phyloP scores from a whole-genome alignment of 495 filamentous ascomycete species.

The Penicillium ochrochloron region DNA sequence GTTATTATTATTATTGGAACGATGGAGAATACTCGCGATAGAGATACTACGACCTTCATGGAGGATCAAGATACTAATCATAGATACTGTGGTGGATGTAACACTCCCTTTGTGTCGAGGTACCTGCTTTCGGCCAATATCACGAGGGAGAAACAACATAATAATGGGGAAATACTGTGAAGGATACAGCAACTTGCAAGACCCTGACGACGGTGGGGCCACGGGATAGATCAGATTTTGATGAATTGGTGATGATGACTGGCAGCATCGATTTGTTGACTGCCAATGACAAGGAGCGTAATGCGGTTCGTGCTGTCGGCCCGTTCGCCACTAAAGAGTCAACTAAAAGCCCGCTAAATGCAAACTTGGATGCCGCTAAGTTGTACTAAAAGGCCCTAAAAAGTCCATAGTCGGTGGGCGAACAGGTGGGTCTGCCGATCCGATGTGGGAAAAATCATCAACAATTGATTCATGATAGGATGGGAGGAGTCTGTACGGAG shows the following conservation, averaged over 20 bases:
- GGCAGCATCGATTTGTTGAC: conserved; percentile 10
- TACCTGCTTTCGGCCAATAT: background rate
- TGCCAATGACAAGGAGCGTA: conserved; percentile 23
- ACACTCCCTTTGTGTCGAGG: background rate
- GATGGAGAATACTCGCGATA: background rate
- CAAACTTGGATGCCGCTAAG: background rate
- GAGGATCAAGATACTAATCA: background rate
- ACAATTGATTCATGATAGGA: background rate
- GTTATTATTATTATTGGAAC: background rate
- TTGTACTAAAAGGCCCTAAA: conserved; percentile 11
- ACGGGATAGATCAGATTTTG: conserved; percentile 29
- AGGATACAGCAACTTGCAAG: conserved; percentile 4
- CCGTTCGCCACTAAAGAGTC: background rate
- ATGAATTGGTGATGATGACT: conserved; percentile 28
- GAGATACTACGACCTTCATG: background rate
- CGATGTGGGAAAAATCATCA: background rate
- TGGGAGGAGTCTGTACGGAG: background rate
- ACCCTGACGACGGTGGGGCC: conserved; percentile 23
- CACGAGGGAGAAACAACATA: background rate
- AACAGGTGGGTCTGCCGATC: conserved; percentile 38
- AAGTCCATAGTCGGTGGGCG: conserved; percentile 30
- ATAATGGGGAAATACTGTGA: background rate
- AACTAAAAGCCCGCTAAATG: background rate
- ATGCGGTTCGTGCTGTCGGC: conserved; percentile 23
- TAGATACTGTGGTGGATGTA: background rate